These are phyloP conservation scores for Thermomyces lanuginosus DNA, from an alignment of 2,329 filamentous ascomycete species.

Conservation along the genomic window DNA sequence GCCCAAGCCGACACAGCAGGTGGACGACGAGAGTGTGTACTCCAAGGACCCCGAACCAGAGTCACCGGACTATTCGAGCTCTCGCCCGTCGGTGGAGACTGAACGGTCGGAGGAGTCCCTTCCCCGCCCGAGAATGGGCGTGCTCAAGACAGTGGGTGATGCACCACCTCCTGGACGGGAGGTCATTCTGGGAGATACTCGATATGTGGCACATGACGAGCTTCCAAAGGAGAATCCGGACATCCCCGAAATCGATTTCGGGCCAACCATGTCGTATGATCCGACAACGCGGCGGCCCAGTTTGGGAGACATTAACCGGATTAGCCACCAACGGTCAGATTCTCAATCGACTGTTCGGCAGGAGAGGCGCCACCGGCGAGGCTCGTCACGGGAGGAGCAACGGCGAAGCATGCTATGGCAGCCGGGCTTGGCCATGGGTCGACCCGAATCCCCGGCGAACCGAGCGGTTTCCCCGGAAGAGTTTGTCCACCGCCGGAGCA, in stretches of 20 bases:
- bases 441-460: conserved; percentile 32
- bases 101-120: conserved; percentile 24
- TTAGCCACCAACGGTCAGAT: conserved; percentile 16
- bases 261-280: conserved; percentile 58
- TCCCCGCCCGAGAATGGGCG: conserved; percentile 55
- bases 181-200: conserved; percentile 32
- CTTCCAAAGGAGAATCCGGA: conserved; percentile 29
- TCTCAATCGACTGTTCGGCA: conserved; percentile 17
- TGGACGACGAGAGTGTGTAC: conserved; percentile 34
- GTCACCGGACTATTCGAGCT: conserved; percentile 67
- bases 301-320: conserved; percentile 35
- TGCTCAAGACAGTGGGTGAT: conserved; percentile 59
- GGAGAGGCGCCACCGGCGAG: conserved; percentile 12
- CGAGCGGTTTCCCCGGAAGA: conserved; percentile 57
- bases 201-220: conserved; percentile 22
- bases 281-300: conserved; percentile 38
- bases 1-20: conserved; percentile 4
- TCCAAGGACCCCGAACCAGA: conserved; percentile 47
- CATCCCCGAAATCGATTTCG: conserved; percentile 69
- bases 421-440: conserved; percentile 42
- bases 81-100: conserved; percentile 36
- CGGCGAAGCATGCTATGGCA: conserved; percentile 64
- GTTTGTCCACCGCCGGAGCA: conserved; percentile 64
- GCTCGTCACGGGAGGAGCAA: conserved; percentile 31
- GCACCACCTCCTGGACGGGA: conserved; percentile 27